Evolutionary conservation across 1,139 yeast species (phyloP).

Genomic region (Sugiyamaella sp.): DNA sequence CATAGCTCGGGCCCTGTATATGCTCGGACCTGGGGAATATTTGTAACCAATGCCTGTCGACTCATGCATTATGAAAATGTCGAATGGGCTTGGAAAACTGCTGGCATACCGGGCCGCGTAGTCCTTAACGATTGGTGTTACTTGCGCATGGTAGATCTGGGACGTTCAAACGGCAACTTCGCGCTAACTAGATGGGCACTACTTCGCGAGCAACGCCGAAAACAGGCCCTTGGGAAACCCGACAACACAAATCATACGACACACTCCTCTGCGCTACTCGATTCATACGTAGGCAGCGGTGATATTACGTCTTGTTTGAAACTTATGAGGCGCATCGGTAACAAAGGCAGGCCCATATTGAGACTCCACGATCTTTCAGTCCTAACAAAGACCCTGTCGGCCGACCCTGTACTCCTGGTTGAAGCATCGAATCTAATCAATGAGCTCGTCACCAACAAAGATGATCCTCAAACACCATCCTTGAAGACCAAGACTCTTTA

Average conservation of each 20-base stretch:
- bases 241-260: conserved; percentile 19
- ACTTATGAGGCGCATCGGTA: conserved; percentile 31
- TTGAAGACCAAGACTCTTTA: conserved; percentile 35
- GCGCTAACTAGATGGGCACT: conserved; percentile 39
- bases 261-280: conserved; percentile 34
- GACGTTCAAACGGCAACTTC: conserved; percentile 33
- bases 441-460: conserved; percentile 8
- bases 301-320: conserved; percentile 26
- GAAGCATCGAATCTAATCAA: conserved; percentile 1
- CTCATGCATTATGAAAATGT: conserved; percentile 34
- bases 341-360: conserved; percentile 29
- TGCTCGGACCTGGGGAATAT: conserved; percentile 43
- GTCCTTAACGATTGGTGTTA: conserved; percentile 39
- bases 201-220: conserved; percentile 29
- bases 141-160: conserved; percentile 36
- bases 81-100: conserved; percentile 38
- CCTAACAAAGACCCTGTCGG: background rate
- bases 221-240: conserved; percentile 21
- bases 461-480: conserved; percentile 26
- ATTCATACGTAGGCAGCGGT: conserved; percentile 33
- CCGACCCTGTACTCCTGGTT: background rate
- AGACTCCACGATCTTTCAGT: conserved; percentile 12
- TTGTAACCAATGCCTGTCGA: conserved; percentile 35
- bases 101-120: conserved; percentile 39
- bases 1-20: conserved; percentile 30